A percentile compares a stretch with the other conserved stretches of the same genome.
Evolutionary conservation across 257 asterid genomes (phyloP).

Genomic region (Ballota nigra): DNA sequence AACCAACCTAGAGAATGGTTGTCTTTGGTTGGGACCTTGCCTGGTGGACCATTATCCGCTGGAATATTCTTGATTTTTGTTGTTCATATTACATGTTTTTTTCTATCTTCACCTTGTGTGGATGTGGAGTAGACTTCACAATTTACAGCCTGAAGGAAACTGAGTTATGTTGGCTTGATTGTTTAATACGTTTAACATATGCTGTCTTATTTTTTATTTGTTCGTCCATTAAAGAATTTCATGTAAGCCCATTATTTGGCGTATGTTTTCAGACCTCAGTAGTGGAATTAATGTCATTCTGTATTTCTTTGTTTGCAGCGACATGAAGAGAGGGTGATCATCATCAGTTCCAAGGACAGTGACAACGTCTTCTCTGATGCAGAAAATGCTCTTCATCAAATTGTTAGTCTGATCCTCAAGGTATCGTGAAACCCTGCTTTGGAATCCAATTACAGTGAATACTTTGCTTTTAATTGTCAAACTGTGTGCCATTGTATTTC

Average conservation of each 20-base stretch:
- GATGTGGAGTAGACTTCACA: constrained; percentile 6
- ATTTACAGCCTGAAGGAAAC: constrained; percentile 3
- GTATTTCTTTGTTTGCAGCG: constrained; percentile 49
- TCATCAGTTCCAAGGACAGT: constrained; percentile 83
- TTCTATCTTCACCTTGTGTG: neutral
- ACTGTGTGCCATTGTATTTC: neutral
- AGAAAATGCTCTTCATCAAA: constrained; percentile 95
- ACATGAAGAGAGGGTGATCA: constrained; percentile 90
- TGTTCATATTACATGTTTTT: neutral
- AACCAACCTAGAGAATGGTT: constrained; percentile 6
- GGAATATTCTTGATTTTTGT: constrained; percentile 8
- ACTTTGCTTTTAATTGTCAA: neutral
- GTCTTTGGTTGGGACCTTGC: constrained; percentile 11
- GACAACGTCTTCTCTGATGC: constrained; percentile 71
- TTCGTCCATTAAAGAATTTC: constrained; percentile 2
- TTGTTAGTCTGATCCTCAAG: constrained; percentile 79
- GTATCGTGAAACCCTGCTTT: constrained; percentile 29
- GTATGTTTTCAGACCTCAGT: neutral
- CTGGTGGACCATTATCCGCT: constrained; percentile 12
- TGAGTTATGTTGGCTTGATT: constrained; percentile 15
- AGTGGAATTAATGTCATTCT: neutral
- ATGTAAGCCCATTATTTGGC: neutral
- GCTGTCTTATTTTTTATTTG: neutral
- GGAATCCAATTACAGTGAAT: neutral
- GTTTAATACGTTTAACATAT: constrained; percentile 12